These are phyloP conservation scores for Scedosporium aurantiacum DNA, from an alignment of 2,329 filamentous ascomycete species.

Conservation along the genomic window DNA sequence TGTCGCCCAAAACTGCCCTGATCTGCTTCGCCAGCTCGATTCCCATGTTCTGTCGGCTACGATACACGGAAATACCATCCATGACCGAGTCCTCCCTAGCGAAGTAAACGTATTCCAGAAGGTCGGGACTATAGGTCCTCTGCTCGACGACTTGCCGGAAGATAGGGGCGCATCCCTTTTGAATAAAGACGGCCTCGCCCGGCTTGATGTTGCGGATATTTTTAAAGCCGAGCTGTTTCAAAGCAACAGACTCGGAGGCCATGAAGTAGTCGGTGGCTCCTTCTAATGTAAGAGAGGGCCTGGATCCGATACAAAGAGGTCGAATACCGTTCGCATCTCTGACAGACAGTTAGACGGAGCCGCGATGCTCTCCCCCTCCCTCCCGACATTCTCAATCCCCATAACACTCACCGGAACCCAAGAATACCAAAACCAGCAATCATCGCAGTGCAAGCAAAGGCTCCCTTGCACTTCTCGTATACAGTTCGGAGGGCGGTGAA, in stretches of 20 bases:
- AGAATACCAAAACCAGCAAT: slow-evolving; percentile 71
- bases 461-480: slow-evolving; percentile 63
- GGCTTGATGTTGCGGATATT: slow-evolving; percentile 69
- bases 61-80: slow-evolving; percentile 79
- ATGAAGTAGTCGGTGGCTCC: slow-evolving; percentile 75
- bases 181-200: slow-evolving; percentile 75
- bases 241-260: slow-evolving; percentile 77
- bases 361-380: no score
- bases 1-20: slow-evolving; percentile 52
- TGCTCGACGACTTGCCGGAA: slow-evolving; percentile 64
- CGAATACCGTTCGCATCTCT: slow-evolving; percentile 55
- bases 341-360: not conserved
- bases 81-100: slow-evolving; percentile 72
- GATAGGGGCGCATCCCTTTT: slow-evolving; percentile 62
- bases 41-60: slow-evolving; percentile 79
- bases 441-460: slow-evolving; percentile 74
- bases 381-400: no score
- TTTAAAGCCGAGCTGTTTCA: slow-evolving; percentile 69
- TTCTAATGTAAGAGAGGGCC: slow-evolving; percentile 51
- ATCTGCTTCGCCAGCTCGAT: slow-evolving; percentile 67
- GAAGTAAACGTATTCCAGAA: slow-evolving; percentile 80
- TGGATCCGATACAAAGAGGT: slow-evolving; percentile 67
- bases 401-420: slow-evolving; percentile 46
- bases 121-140: slow-evolving; percentile 66
- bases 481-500: slow-evolving; percentile 62